Evolutionary conservation across 2,329 filamentous ascomycete genomes (phyloP).

Genomic region (Apiospora hydei): DNA sequence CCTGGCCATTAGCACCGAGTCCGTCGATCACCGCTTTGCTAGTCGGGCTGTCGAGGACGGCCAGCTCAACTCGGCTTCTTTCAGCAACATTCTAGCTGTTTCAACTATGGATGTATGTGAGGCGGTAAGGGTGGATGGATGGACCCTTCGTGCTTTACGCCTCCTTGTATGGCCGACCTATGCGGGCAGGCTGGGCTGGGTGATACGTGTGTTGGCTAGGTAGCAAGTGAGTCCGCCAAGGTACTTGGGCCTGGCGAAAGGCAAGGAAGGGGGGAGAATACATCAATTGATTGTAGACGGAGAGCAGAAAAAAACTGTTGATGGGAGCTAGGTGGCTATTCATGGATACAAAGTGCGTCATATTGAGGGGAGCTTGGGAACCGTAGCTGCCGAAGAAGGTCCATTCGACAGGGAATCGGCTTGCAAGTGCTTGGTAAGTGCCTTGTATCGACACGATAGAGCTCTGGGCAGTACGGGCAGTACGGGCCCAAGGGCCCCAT

Average conservation of each 20-base stretch:
- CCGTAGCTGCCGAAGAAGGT: slow-evolving; percentile 20
- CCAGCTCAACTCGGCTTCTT: slow-evolving; percentile 4
- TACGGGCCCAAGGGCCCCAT: not conserved
- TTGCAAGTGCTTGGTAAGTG: not conserved
- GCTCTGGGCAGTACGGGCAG: not conserved
- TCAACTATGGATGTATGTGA: slow-evolving; percentile 1
- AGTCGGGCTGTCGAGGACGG: not conserved
- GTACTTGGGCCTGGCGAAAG: not conserved
- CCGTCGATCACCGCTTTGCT: not conserved
- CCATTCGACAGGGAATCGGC: slow-evolving; percentile 16
- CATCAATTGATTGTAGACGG: not conserved
- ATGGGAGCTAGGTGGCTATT: slow-evolving; percentile 12
- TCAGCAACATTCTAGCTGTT: slow-evolving; percentile 9
- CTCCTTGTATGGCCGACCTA: not conserved
- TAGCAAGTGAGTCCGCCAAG: not conserved
- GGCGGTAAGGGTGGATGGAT: not conserved
- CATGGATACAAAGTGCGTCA: slow-evolving; percentile 18
- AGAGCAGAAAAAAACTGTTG: not conserved
- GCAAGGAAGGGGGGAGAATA: not conserved
- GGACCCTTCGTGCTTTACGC: slow-evolving; percentile 12
- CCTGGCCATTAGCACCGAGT: not conserved
- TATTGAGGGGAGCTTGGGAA: slow-evolving; percentile 7
- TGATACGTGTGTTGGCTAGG: slow-evolving; percentile 12
- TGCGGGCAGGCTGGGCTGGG: not conserved
- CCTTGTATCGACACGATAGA: not conserved